These are phyloP conservation scores for Pyrrhoderma noxium DNA, from an alignment of 1,284 basidiomycete genomes.

Conservation along the genomic window DNA sequence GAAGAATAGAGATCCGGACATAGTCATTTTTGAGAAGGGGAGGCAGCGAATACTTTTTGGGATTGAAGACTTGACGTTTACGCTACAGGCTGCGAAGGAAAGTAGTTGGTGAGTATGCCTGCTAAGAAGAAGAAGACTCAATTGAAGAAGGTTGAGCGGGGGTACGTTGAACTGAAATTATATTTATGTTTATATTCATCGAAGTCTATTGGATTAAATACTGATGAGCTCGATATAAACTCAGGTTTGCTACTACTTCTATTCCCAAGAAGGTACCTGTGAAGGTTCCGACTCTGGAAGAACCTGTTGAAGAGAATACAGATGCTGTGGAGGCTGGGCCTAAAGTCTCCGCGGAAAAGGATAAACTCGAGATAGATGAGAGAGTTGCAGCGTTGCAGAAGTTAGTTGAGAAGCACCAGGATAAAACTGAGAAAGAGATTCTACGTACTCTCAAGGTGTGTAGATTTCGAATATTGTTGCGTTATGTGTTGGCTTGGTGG, in stretches of 20 bases:
- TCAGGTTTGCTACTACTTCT: constrained; percentile 76
- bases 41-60: too few species aligned
- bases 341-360: constrained; percentile 1
- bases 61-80: too few species aligned
- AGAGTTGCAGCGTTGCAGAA: constrained; percentile 39
- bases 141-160: constrained; percentile 66
- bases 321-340: constrained; percentile 16
- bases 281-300: constrained; percentile 22
- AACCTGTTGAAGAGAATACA: constrained; percentile 17
- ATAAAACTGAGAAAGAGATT: constrained; percentile 87
- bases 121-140: constrained; percentile 82
- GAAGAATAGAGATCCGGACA: too few species aligned
- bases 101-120: constrained; percentile 41
- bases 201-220: background rate
- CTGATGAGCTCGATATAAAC: background rate
- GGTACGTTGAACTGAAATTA: constrained; percentile 24
- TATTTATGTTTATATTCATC: background rate
- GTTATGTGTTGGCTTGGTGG: background rate
- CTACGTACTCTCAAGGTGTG: constrained; percentile 53
- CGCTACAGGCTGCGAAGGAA: too few species aligned
- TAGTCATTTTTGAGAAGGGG: too few species aligned
- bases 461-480: background rate
- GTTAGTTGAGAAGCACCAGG: constrained; percentile 78
- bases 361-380: constrained; percentile 22
- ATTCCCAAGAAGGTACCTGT: constrained; percentile 70